Conservation (phyloP, 768 basidiomycete genomes). For the Termitomyces titanicus region DNA sequence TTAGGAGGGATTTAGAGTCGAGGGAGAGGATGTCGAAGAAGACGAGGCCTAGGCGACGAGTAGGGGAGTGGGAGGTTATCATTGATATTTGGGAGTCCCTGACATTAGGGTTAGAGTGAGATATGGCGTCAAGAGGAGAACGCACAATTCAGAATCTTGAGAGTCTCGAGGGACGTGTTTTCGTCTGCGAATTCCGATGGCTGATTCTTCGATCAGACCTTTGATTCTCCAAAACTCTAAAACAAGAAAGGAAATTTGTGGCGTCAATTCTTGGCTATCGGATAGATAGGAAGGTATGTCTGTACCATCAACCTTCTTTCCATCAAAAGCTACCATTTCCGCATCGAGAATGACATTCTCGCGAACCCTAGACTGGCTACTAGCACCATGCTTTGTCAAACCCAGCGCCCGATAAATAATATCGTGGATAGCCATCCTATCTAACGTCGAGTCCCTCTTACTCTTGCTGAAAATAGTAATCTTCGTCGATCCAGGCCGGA, state of each 20-base stretch:
- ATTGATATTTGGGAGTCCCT: slow-evolving; percentile 25
- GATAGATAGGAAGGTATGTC: not conserved
- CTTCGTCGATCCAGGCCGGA: slow-evolving; percentile 32
- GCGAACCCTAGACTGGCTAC: slow-evolving; percentile 20
- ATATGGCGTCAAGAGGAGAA: not conserved
- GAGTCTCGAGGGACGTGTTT: slow-evolving; percentile 11
- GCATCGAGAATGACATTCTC: slow-evolving; percentile 64
- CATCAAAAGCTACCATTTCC: slow-evolving; percentile 86
- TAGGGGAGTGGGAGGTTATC: slow-evolving; percentile 29
- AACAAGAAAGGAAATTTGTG: not conserved
- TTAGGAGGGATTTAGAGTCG: slow-evolving; percentile 55
- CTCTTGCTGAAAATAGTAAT: slow-evolving; percentile 90
- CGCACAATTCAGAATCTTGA: slow-evolving; percentile 12
- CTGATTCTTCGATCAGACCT: slow-evolving; percentile 54
- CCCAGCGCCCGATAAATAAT: slow-evolving; percentile 62
- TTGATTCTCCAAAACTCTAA: slow-evolving; percentile 78
- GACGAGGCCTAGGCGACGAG: slow-evolving; percentile 69
- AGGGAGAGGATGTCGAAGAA: slow-evolving; percentile 86
- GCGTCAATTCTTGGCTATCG: not conserved
- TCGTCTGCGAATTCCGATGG: slow-evolving; percentile 43
- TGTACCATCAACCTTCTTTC: slow-evolving; percentile 67
- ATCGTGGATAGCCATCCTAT: slow-evolving; percentile 61
- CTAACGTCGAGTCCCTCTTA: slow-evolving; percentile 74
- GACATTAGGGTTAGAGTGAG: not conserved
- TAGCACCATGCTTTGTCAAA: slow-evolving; percentile 20